These are phyloP conservation scores for Flagelloscypha sp. DNA, from an alignment of 768 basidiomycete species.

Conservation along the genomic window DNA sequence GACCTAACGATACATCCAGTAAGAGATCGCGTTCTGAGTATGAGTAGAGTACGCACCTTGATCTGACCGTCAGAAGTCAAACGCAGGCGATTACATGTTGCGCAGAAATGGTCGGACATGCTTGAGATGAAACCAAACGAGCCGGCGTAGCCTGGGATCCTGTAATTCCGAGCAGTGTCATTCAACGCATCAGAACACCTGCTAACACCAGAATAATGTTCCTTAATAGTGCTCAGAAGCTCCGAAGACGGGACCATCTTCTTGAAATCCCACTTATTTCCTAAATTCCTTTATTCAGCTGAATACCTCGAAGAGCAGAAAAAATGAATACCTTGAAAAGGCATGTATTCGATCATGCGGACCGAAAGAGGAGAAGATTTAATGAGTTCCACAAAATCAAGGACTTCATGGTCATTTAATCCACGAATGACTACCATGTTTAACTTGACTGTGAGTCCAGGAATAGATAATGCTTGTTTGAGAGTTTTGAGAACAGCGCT, in stretches of 20 bases:
- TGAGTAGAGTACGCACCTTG: conserved; percentile 40
- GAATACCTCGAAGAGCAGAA: conserved; percentile 2
- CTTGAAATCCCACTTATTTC: conserved; percentile 76
- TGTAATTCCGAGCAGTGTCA: conserved; percentile 77
- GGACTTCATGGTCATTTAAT: conserved; percentile 73
- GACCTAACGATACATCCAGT: conserved; percentile 40
- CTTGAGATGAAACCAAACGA: conserved; percentile 84
- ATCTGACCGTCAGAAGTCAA: conserved; percentile 89
- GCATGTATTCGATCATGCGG: conserved; percentile 93
- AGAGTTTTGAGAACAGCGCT: conserved; percentile 65
- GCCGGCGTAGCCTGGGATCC: conserved; percentile 62
- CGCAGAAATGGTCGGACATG: conserved; percentile 92
- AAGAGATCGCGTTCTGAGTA: conserved; percentile 1
- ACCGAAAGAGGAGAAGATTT: conserved; percentile 55
- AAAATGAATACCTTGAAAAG: conserved; percentile 61
- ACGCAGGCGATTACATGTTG: conserved; percentile 74
- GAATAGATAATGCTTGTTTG: conserved; percentile 47
- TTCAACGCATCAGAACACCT: conserved; percentile 61
- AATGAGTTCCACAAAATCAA: conserved; percentile 74
- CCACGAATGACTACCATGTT: conserved; percentile 81
- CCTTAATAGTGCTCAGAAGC: conserved; percentile 43
- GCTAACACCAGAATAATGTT: conserved; percentile 38
- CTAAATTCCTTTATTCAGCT: conserved; percentile 27
- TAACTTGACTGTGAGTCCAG: conserved; percentile 60
- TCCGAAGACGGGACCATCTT: conserved; percentile 78